Percentiles rank a stretch among this genome's conserved stretches.
These are phyloP conservation scores for Boletus rubroflammeus DNA, from an alignment of 768 basidiomycete genomes.

Conservation along the genomic window DNA sequence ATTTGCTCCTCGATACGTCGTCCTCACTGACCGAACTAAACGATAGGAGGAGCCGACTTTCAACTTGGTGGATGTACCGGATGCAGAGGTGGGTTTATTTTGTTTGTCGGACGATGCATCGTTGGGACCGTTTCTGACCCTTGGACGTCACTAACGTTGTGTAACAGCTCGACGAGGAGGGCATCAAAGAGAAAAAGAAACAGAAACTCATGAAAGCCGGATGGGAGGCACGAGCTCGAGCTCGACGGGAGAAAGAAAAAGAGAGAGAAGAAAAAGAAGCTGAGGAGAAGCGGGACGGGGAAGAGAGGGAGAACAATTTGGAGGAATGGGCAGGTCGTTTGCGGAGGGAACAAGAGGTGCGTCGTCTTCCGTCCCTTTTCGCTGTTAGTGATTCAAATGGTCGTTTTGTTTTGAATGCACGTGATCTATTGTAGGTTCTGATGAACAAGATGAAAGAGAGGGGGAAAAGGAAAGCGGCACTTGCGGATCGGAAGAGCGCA, in stretches of 20 bases:
- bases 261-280: constrained; percentile 68
- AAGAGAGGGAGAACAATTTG: constrained; percentile 70
- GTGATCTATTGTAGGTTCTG: constrained; percentile 47
- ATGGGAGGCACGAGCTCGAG: constrained; percentile 84
- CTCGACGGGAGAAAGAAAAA: constrained; percentile 81
- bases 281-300: constrained; percentile 61
- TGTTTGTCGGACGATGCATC: neutral
- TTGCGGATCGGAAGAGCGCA: constrained; percentile 90
- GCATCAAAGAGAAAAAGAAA: constrained; percentile 89
- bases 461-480: constrained; percentile 69
- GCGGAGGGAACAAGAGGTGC: constrained; percentile 78
- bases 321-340: constrained; percentile 70
- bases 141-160: neutral
- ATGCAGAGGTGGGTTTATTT: constrained; percentile 61
- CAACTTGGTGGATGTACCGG: constrained; percentile 88
- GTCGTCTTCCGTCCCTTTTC: constrained; percentile 6
- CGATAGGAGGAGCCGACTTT: constrained; percentile 77
- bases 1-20: neutral
- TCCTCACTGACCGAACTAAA: neutral
- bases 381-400: neutral
- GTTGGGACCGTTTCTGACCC: neutral
- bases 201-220: constrained; percentile 92
- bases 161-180: constrained; percentile 78
- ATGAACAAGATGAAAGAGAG: constrained; percentile 87
- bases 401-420: neutral